These are phyloP conservation scores for Balamuthia mandrillaris DNA, from an alignment of 208 protist species.

Conservation along the genomic window DNA sequence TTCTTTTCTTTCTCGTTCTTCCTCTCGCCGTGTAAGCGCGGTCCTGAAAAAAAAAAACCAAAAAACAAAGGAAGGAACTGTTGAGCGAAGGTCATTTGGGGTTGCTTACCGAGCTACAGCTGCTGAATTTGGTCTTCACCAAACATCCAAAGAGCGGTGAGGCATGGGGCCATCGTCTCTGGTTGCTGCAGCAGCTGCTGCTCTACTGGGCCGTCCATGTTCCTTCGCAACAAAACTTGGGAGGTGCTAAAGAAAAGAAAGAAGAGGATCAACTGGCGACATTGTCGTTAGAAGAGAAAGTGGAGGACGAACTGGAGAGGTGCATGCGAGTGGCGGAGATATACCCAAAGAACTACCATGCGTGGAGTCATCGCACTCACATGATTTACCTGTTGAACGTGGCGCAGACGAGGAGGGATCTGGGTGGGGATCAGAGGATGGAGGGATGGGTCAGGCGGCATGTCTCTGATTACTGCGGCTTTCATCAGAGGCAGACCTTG, in stretches of 20 bases:
- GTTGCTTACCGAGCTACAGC: neutral
- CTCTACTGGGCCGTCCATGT: neutral
- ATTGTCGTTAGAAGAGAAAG: neutral
- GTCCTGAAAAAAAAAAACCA: no score
- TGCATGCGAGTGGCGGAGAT: slow-evolving; percentile 50
- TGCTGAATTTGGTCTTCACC: slow-evolving; percentile 56
- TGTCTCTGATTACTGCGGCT: slow-evolving; percentile 48
- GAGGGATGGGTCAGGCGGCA: slow-evolving; percentile 42
- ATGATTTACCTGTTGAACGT: neutral
- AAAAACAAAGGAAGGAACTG: no score
- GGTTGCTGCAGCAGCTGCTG: slow-evolving; percentile 13
- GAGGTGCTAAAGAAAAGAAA: neutral
- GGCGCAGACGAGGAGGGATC: slow-evolving; percentile 12
- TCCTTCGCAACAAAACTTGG: neutral
- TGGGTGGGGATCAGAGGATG: neutral
- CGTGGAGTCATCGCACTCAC: slow-evolving; percentile 50
- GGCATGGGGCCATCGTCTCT: slow-evolving; percentile 48
- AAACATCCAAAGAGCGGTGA: slow-evolving; percentile 68
- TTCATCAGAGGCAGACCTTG: slow-evolving; percentile 41
- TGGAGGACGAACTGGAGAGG: slow-evolving; percentile 14
- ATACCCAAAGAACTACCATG: slow-evolving; percentile 59
- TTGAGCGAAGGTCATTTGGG: no score
- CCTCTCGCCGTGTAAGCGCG: no score
- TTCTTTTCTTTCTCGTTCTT: no score
- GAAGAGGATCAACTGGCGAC: neutral